Conservation (phyloP, 371 early-diverging fungal genomes). For the Apophysomyces trapeziformis region DNA sequence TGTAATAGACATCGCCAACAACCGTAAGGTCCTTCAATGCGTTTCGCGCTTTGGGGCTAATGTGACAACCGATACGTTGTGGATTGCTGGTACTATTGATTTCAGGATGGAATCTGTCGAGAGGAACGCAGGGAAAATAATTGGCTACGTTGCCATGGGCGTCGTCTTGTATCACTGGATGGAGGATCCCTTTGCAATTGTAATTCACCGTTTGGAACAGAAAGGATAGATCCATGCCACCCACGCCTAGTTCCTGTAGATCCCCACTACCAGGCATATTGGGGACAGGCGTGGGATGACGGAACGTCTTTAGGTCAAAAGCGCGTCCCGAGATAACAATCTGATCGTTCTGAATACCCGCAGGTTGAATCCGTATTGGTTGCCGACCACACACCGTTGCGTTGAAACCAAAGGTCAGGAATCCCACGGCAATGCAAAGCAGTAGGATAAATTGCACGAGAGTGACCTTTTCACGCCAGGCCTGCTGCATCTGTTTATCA, state of each 20-base stretch:
- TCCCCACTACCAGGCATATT: slow-evolving; percentile 55
- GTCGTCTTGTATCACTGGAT: slow-evolving; percentile 48
- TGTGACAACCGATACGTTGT: slow-evolving; percentile 71
- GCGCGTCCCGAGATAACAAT: slow-evolving; percentile 60
- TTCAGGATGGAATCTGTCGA: slow-evolving; percentile 43
- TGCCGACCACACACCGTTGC: slow-evolving; percentile 62
- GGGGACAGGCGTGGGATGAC: slow-evolving; percentile 43
- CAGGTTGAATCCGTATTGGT: slow-evolving; percentile 57
- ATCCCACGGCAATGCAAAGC: slow-evolving; percentile 67
- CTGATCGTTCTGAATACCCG: slow-evolving; percentile 49
- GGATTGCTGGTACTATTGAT: slow-evolving; percentile 59
- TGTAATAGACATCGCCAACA: slow-evolving; percentile 71
- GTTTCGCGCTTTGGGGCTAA: slow-evolving; percentile 49
- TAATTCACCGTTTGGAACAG: slow-evolving; percentile 78
- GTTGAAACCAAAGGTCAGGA: slow-evolving; percentile 70
- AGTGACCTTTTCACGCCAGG: slow-evolving; percentile 93
- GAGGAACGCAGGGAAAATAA: slow-evolving; percentile 78
- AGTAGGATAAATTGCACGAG: slow-evolving; percentile 74
- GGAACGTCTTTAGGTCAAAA: slow-evolving; percentile 50
- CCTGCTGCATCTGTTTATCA: slow-evolving; percentile 75
- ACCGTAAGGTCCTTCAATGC: slow-evolving; percentile 51
- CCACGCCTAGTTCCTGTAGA: slow-evolving; percentile 65
- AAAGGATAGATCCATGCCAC: slow-evolving; percentile 77
- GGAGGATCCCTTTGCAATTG: slow-evolving; percentile 69
- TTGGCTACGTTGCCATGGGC: slow-evolving; percentile 57